Evolutionary conservation across 192 early-diverging fungal genomes (phyloP).

Genomic region (Physocladia obscura): DNA sequence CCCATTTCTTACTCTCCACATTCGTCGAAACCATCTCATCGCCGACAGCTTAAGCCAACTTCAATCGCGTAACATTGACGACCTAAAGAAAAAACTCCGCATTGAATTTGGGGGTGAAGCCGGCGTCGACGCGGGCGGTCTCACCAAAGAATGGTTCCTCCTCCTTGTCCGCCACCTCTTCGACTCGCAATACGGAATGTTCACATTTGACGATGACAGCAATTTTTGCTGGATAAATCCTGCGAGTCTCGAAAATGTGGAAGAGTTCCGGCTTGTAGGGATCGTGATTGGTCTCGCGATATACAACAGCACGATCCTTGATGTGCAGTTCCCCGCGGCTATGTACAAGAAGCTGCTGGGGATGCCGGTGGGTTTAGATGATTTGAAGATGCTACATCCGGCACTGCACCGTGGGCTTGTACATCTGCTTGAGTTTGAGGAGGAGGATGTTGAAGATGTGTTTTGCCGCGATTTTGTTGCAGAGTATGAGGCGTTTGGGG

Average conservation of each 20-base stretch:
- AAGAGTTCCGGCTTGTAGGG: constrained; percentile 86
- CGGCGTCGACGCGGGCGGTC: constrained; percentile 89
- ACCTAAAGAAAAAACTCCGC: constrained; percentile 54
- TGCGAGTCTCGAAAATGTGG: constrained; percentile 48
- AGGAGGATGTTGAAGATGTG: constrained; percentile 72
- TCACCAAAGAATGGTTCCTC: constrained; percentile 93
- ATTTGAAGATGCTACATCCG: constrained; percentile 76
- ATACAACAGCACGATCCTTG: constrained; percentile 88
- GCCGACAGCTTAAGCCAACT: constrained; percentile 57
- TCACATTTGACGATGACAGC: constrained; percentile 77
- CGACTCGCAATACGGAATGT: constrained; percentile 81
- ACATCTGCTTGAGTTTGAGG: constrained; percentile 70
- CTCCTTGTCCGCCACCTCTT: constrained; percentile 86
- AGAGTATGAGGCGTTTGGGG: constrained; percentile 56
- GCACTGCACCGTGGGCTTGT: constrained; percentile 73
- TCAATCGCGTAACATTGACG: constrained; percentile 47
- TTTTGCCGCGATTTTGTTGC: constrained; percentile 77
- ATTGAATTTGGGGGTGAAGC: constrained; percentile 53
- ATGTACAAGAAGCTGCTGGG: constrained; percentile 85
- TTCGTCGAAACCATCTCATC: constrained; percentile 47
- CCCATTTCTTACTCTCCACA: constrained; percentile 51
- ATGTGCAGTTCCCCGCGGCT: constrained; percentile 83
- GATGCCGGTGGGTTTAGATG: constrained; percentile 63
- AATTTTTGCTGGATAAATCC: constrained; percentile 81
- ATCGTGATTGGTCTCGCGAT: constrained; percentile 87